A percentile compares a stretch with the other conserved stretches of the same genome.
phyloP scores from a whole-genome alignment of 345 rosid species.

The Microcos paniculata region DNA sequence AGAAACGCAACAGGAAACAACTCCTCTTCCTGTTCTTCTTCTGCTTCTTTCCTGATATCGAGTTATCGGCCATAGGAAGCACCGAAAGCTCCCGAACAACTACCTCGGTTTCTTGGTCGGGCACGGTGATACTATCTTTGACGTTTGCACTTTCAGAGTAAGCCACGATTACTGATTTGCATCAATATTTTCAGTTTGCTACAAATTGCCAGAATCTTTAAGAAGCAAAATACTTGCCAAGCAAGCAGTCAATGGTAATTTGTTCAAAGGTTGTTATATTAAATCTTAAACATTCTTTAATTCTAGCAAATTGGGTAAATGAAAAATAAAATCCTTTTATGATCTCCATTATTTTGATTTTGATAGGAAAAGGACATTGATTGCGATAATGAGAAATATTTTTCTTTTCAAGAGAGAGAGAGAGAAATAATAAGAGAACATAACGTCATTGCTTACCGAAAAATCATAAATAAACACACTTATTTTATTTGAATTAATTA shows the following conservation, averaged over 20 bases:
- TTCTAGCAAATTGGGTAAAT: not conserved
- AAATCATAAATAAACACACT: not conserved
- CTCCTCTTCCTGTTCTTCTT: constrained; percentile 2
- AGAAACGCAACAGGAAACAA: constrained; percentile 2
- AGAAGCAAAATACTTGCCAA: not conserved
- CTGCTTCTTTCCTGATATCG: not conserved
- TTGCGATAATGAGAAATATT: not conserved
- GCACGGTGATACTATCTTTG: not conserved
- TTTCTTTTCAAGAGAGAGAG: too few species aligned
- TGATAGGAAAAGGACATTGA: not conserved
- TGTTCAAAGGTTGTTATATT: not conserved
- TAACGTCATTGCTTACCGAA: not conserved
- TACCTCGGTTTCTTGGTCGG: not conserved
- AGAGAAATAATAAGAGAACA: too few species aligned
- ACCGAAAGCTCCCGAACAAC: not conserved
- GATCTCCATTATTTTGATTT: not conserved
- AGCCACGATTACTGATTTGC: not conserved
- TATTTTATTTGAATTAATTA: not conserved
- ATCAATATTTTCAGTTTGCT: not conserved
- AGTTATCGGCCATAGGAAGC: not conserved
- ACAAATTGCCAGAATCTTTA: not conserved
- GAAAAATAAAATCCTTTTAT: not conserved
- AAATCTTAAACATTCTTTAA: not conserved
- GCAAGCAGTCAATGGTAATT: not conserved
- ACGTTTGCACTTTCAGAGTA: not conserved